Percentiles rank a stretch among this genome's conserved stretches.
Evolutionary conservation across 306 rosid species (phyloP).

Genomic region (Dalbergia oliveri): DNA sequence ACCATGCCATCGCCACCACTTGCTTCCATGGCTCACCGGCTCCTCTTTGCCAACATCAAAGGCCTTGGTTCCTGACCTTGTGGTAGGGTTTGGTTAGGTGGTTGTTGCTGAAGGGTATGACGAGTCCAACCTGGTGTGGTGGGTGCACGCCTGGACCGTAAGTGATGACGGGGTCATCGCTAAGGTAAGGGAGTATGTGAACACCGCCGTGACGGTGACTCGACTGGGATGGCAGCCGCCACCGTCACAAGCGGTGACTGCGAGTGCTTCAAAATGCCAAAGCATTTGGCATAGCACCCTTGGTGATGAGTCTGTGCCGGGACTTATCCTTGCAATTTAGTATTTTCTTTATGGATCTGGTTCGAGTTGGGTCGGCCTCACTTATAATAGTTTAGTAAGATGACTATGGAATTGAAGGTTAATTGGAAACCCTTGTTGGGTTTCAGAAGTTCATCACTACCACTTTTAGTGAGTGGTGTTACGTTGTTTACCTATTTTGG

Average conservation of each 20-base stretch:
- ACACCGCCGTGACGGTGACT: constrained; percentile 70
- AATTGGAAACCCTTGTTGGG: constrained; percentile 12
- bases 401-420: neutral
- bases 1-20: constrained; percentile 57
- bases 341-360: too few relatives aligned
- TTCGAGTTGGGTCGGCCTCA: too few relatives aligned
- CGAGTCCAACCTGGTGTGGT: constrained; percentile 49
- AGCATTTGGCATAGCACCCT: constrained; percentile 76
- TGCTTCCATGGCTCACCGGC: constrained; percentile 71
- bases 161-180: constrained; percentile 54
- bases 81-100: constrained; percentile 62
- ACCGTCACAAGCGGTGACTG: neutral
- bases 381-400: constrained; percentile 2
- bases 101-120: constrained; percentile 70
- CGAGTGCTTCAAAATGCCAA: constrained; percentile 47
- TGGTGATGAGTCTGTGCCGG: constrained; percentile 60
- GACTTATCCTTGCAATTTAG: constrained; percentile 66
- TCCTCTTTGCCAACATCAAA: constrained; percentile 19
- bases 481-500: neutral
- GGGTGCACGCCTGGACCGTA: constrained; percentile 84
- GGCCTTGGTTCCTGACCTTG: constrained; percentile 52
- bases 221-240: constrained; percentile 37
- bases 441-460: neutral
- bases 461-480: neutral
- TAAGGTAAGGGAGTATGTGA: constrained; percentile 68